Percentiles rank a stretch among this genome's conserved stretches.
These are phyloP conservation scores for Fraxinus anomala DNA, from an alignment of 257 asterid species.

Conservation along the genomic window DNA sequence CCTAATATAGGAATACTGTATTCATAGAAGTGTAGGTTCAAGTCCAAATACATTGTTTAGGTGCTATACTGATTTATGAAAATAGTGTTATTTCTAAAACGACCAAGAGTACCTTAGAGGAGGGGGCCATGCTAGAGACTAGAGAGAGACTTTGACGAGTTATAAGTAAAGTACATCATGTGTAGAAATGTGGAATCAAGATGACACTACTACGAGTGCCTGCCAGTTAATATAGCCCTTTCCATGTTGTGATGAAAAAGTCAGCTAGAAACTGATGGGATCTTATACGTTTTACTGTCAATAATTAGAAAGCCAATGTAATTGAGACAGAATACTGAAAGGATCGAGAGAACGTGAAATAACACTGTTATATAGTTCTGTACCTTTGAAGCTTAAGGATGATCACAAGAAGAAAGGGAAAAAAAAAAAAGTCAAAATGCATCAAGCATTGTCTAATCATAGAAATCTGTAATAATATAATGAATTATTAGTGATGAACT, in stretches of 20 bases:
- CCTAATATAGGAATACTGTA: too few species aligned
- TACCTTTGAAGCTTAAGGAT: conserved; percentile 25
- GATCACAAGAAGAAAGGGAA: conserved; percentile 37
- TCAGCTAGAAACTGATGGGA: neutral
- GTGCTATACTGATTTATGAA: too few species aligned
- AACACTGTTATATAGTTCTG: conserved; percentile 32
- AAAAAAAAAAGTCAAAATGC: conserved; percentile 13
- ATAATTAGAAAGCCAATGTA: conserved; percentile 12
- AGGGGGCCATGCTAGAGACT: too few species aligned
- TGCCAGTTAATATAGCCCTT: conserved; percentile 15
- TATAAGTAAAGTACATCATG: neutral
- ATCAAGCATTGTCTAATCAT: conserved; percentile 42
- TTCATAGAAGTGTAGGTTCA: too few species aligned
- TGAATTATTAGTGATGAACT: conserved; percentile 28
- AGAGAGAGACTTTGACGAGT: neutral
- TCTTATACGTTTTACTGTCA: neutral
- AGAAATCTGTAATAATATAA: conserved; percentile 40
- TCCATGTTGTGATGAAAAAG: conserved; percentile 7
- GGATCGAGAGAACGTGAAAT: conserved; percentile 31
- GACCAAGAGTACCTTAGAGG: too few species aligned
- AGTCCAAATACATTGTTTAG: too few species aligned
- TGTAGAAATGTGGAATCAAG: conserved; percentile 8
- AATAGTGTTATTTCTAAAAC: too few species aligned
- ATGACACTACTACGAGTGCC: neutral
- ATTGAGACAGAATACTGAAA: conserved; percentile 27